Evolutionary conservation across 148 eudicot species (phyloP).

Genomic region (Vaccinium darrowii): DNA sequence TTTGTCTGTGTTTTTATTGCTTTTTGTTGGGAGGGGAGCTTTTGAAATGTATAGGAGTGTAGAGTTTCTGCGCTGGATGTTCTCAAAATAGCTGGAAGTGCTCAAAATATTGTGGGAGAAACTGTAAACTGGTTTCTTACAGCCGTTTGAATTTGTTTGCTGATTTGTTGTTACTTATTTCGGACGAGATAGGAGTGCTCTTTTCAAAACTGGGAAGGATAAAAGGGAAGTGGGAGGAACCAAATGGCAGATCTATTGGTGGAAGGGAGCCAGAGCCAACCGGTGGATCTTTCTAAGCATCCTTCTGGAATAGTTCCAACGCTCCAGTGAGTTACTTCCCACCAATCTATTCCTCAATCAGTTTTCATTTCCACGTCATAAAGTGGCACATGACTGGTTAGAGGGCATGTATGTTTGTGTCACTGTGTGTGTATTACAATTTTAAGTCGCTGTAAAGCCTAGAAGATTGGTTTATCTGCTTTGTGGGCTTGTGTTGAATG

Average conservation of each 20-base stretch:
- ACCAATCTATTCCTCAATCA: conserved; percentile 25
- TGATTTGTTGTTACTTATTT: neutral
- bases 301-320: conserved; percentile 7
- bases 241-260: conserved; percentile 67
- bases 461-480: neutral
- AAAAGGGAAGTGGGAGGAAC: neutral
- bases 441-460: neutral
- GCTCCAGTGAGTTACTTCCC: conserved; percentile 5
- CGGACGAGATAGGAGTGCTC: neutral
- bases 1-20: neutral
- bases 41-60: neutral
- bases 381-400: neutral
- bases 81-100: neutral
- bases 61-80: neutral
- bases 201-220: neutral
- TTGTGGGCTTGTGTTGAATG: neutral
- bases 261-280: conserved; percentile 84
- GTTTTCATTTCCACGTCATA: neutral
- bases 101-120: neutral
- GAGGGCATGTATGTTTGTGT: neutral
- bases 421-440: neutral
- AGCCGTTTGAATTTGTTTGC: neutral
- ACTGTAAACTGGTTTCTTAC: neutral
- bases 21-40: neutral
- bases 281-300: conserved; percentile 64